Percentiles rank a stretch among this genome's conserved stretches.
Evolutionary conservation across 2,329 filamentous ascomycete genomes (phyloP).

Genomic region (Pseudopithomyces maydicus): DNA sequence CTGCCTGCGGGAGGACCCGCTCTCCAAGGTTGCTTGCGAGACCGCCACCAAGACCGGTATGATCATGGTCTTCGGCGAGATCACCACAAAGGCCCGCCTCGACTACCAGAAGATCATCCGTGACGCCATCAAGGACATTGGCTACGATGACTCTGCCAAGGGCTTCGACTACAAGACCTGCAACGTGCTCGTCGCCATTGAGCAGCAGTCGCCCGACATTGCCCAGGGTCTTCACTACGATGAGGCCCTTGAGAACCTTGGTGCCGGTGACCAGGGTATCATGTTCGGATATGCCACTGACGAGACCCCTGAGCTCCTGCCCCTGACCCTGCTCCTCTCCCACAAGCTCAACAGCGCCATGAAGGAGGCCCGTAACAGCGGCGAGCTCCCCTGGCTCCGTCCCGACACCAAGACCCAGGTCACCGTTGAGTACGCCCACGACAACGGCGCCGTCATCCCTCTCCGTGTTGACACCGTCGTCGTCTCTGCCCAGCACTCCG

Average conservation of each 20-base stretch:
- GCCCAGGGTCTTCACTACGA: constrained; percentile 99
- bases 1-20: constrained; percentile 89
- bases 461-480: constrained; percentile 95
- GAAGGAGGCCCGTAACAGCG: constrained; percentile 85
- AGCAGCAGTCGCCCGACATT: constrained; percentile 98
- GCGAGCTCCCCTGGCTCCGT: constrained; percentile 88
- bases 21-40: constrained; percentile 98
- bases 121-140: constrained; percentile 94
- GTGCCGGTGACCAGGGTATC: constrained; percentile 99
- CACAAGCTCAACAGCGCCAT: constrained; percentile 98
- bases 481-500: constrained; percentile 91
- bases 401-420: constrained; percentile 99
- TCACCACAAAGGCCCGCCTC: constrained; percentile 91
- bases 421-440: constrained; percentile 97
- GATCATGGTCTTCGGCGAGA: constrained; percentile 87
- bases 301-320: constrained; percentile 96
- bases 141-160: constrained; percentile 95
- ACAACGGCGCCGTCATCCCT: constrained; percentile 90
- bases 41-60: constrained; percentile 99
- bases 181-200: constrained; percentile 97
- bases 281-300: constrained; percentile 99
- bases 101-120: constrained; percentile 99
- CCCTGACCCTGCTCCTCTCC: constrained; percentile 88
- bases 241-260: constrained; percentile 94
- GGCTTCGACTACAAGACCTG: constrained; percentile 99